These are phyloP conservation scores for Aspergillus thermomutatus DNA, from an alignment of 2,329 filamentous ascomycete genomes.

Conservation along the genomic window DNA sequence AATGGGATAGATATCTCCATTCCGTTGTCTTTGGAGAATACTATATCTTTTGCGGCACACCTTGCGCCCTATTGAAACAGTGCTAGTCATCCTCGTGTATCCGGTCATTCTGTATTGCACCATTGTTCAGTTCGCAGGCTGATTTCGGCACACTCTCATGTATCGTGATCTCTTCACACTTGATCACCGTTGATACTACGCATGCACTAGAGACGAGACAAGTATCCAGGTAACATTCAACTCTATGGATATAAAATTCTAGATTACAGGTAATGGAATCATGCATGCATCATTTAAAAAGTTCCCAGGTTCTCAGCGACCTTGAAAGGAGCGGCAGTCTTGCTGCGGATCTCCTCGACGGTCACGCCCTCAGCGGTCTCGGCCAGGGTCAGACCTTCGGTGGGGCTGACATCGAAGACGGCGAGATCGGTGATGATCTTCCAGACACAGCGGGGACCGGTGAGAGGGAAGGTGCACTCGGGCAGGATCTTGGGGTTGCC, in stretches of 20 bases:
- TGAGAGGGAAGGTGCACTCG: slow-evolving; percentile 62
- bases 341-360: slow-evolving; percentile 65
- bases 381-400: slow-evolving; percentile 52
- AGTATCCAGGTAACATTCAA: background rate
- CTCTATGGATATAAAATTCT: slow-evolving; percentile 3
- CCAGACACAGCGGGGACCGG: slow-evolving; percentile 63
- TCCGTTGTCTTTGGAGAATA: background rate
- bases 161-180: no score
- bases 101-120: no score
- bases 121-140: no score
- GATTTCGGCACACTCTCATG: no score
- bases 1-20: no score
- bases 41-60: background rate
- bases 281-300: slow-evolving; percentile 26
- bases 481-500: slow-evolving; percentile 64
- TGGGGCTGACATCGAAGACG: slow-evolving; percentile 71
- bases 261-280: slow-evolving; percentile 25
- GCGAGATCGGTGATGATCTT: slow-evolving; percentile 71
- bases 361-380: slow-evolving; percentile 69
- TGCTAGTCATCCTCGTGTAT: no score
- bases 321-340: slow-evolving; percentile 67
- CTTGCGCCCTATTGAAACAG: no score
- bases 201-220: no score
- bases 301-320: slow-evolving; percentile 58
- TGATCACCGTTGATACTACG: no score